Base-by-base conservation (phyloP, 306 rosid species). In the Pterocarpus santalinus region DNA sequence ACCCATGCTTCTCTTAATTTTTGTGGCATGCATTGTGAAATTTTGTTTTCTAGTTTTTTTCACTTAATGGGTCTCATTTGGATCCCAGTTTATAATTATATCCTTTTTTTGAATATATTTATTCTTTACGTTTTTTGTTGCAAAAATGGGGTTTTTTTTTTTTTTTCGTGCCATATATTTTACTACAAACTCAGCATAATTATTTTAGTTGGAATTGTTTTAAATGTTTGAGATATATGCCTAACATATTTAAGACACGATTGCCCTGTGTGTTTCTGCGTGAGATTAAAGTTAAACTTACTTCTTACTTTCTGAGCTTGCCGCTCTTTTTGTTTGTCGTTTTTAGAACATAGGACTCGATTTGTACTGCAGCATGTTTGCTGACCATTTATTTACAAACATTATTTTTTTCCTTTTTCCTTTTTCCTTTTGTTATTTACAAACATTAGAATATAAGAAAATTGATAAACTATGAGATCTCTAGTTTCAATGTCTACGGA, bases 231-330 rank as follows among this genome's bases (percentile, higher is more conserved):
- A 52, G 35, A 38, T 35, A 39, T 72, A 34, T 39, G 66, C 71
- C 56, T 34, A 34, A 7, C 60, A 7, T 36, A 28, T 8, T 4
- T 38, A 30, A n/a, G 62, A 60, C 41, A 51, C 36, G 7, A 49
- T 72, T 72, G 9, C 2, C 4, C 15, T 34, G 35, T 62, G 56
- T 44, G 35, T 36, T 16, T 58, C 71, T 14, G 13, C 12, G 77
- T 74, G 76, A 58, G 60, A 55, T 39, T 62, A 39, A 84, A 80
- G 53, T 5, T 43, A 43, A 5, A 43, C 47, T 4, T 39, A 47
- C 32, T 69, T 61, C 22, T 9, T 55, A 32, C 60, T 60, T 33
- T 69, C 55, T 80, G 41, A 64, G 61, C n/a, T 44, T 32, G 28
- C 14, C n/a, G 39, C 63, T 49, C 51, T 71, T 14, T 34, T 17